Evolutionary conservation across 129 eudicot species (phyloP).

Genomic region (Helianthus annuus): DNA sequence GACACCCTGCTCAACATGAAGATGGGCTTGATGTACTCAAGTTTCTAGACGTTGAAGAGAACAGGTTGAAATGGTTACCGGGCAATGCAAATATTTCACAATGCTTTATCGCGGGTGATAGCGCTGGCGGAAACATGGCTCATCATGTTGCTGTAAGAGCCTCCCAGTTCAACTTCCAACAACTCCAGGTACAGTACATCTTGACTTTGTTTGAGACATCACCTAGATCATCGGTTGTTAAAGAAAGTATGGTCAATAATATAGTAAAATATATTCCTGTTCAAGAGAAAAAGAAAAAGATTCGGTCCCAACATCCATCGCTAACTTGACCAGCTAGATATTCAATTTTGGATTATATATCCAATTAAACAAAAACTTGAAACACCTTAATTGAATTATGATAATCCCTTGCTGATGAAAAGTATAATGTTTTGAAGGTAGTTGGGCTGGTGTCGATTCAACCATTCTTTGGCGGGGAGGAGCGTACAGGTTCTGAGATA

Average conservation of each 20-base stretch:
- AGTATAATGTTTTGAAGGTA: conserved; percentile 21
- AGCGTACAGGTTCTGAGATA: conserved; percentile 28
- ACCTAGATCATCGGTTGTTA: too few relatives aligned
- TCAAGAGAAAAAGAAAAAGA: too few relatives aligned
- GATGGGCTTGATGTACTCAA: conserved; percentile 42
- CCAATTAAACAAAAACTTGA: too few relatives aligned
- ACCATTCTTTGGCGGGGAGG: conserved; percentile 42
- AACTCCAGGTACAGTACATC: conserved; percentile 24
- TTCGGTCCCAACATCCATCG: too few relatives aligned
- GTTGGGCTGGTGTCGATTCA: conserved; percentile 31
- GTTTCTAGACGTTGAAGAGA: conserved; percentile 30
- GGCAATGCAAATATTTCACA: conserved; percentile 31
- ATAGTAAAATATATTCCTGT: too few relatives aligned
- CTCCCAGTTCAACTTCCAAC: conserved; percentile 20
- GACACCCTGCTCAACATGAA: conserved; percentile 33
- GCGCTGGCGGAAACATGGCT: conserved; percentile 45
- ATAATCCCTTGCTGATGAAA: background rate
- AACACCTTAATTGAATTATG: too few relatives aligned
- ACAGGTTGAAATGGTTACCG: conserved; percentile 21
- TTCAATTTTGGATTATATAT: too few relatives aligned
- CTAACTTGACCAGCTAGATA: too few relatives aligned
- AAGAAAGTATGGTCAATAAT: background rate
- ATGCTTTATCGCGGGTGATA: conserved; percentile 43
- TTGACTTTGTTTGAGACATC: too few relatives aligned
- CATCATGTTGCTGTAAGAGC: conserved; percentile 42